Percentiles rank a stretch among this genome's conserved stretches.
phyloP scores from a whole-genome alignment of 768 basidiomycete species.

The Clitopilus passeckerianus region DNA sequence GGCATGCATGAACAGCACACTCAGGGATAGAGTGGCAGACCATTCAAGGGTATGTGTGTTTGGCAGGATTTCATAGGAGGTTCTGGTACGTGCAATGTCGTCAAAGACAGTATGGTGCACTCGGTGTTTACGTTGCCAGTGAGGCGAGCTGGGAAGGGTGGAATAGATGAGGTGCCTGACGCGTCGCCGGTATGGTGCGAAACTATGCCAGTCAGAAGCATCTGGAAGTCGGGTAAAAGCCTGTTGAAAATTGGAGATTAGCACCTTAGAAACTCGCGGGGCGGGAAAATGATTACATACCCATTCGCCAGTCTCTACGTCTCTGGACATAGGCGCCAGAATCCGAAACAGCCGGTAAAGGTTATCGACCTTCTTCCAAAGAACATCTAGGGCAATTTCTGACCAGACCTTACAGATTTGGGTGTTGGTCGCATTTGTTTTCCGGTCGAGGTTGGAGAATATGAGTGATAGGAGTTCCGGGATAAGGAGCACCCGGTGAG shows the following conservation, averaged over 20 bases:
- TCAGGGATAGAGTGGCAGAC: conserved; percentile 25
- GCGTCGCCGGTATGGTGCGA: conserved; percentile 48
- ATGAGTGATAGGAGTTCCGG: conserved; percentile 59
- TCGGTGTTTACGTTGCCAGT: conserved; percentile 8
- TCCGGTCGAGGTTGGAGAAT: conserved; percentile 39
- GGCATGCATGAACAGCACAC: conserved; percentile 54
- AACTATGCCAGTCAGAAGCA: conserved; percentile 48
- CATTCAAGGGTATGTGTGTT: conserved; percentile 49
- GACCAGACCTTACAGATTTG: conserved; percentile 58
- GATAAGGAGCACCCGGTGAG: conserved; percentile 41
- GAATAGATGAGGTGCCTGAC: conserved; percentile 32
- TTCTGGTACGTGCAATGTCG: conserved; percentile 52
- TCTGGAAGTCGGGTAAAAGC: conserved; percentile 35
- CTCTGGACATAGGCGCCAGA: conserved; percentile 30
- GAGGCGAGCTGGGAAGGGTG: conserved; percentile 3
- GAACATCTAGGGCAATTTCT: conserved; percentile 46
- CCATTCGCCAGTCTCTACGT: conserved; percentile 18
- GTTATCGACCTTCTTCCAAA: conserved; percentile 53
- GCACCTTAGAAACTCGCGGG: conserved; percentile 6
- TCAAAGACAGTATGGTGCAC: conserved; percentile 39
- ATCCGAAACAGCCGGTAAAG: conserved; percentile 40
- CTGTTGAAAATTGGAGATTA: conserved; percentile 17
- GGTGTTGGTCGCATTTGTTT: conserved; percentile 38
- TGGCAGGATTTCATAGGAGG: conserved; percentile 48
- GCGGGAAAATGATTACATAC: conserved; percentile 17